Base-by-base conservation (phyloP, 1,284 basidiomycete genomes). In the Mycosarcoma maydis region DNA sequence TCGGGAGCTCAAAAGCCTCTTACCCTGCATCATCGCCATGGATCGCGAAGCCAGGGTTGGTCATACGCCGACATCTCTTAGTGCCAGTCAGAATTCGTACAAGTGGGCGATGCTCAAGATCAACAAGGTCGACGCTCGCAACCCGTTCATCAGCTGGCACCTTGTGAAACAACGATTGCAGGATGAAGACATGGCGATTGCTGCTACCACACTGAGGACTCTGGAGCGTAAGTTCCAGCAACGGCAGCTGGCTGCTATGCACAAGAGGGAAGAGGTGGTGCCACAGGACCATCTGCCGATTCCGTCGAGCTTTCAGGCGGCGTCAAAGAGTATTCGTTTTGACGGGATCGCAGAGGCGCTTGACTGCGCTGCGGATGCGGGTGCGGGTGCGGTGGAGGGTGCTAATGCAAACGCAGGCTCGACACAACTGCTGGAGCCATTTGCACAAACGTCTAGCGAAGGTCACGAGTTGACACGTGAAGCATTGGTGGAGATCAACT, bases 401-500 rank as follows among this genome's bases (percentile, higher is more conserved):
- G 20, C 33, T 3, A 27, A 10, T 9, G 4, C 19, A 13, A 38
- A 13, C 27, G 9, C 41, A 13, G 37, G 43, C 30, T 39, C 33
- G 2, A 20, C 50, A 10, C 38, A 40, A 4, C 19, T 58, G 22
- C 48, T 49, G 33, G 60, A 70, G 27, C 60, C 55, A 3, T 60
- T 65, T 23, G 32, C 49, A 3, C 8, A 8, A 17, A 49, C 37
- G 5, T 36, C 60, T 4, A 10, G n/a, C 4, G 58, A 62, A 17
- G 59, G 65, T 20, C 53, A 54, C 19, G 69, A 75, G 49, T 51
- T 80, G 14, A 73, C 76, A 7, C 69, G 72, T 23, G 64, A 76
- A 24, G 77, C 76, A 9, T 58, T 80, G 10, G 48, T 80, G 39
- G 78, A 79, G 52, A 69, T 76, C 62, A 80, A 79, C 55, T 75